Percentiles rank a stretch among this genome's conserved stretches.
phyloP scores from a whole-genome alignment of 169 alveolate species.

The Plasmodium cynomolgi region DNA sequence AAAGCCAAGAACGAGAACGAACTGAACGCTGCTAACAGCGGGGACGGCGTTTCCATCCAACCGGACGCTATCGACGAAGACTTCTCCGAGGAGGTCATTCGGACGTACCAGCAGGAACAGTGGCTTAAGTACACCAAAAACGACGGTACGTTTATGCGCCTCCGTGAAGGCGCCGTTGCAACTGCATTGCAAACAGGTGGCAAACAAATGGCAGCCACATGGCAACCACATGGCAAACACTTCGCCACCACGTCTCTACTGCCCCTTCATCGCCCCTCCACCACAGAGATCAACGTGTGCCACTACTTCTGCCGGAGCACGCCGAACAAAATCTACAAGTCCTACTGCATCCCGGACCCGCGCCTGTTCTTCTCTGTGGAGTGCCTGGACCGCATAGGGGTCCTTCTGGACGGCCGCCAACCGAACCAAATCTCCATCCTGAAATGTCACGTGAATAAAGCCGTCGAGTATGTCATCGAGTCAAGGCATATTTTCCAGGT shows the following conservation, averaged over 20 bases:
- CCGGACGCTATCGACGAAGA: slow-evolving; percentile 11
- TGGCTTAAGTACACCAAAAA: slow-evolving; percentile 57
- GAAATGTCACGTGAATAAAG: slow-evolving; percentile 35
- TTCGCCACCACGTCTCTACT: not conserved
- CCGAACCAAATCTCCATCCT: slow-evolving; percentile 38
- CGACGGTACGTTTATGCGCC: slow-evolving; percentile 14
- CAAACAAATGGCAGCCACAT: not conserved
- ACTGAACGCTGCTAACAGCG: not conserved
- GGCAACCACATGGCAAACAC: not conserved
- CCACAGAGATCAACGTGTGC: slow-evolving; percentile 35
- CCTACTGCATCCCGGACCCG: slow-evolving; percentile 20
- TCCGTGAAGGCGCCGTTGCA: not conserved
- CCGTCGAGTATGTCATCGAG: slow-evolving; percentile 61
- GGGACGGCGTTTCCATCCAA: not conserved
- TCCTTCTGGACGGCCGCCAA: not conserved
- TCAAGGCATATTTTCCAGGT: slow-evolving; percentile 44
- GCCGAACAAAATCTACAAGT: slow-evolving; percentile 43
- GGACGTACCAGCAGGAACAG: slow-evolving; percentile 4
- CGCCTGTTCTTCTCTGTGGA: slow-evolving; percentile 16
- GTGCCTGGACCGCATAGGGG: slow-evolving; percentile 7
- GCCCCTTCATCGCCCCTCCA: not conserved
- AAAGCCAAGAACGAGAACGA: not conserved
- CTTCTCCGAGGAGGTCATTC: slow-evolving; percentile 1
- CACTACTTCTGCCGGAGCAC: slow-evolving; percentile 48
- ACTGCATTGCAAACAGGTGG: not conserved